Base-by-base conservation (phyloP, 768 basidiomycete species). In the Sporobolomyces pararoseus region DNA sequence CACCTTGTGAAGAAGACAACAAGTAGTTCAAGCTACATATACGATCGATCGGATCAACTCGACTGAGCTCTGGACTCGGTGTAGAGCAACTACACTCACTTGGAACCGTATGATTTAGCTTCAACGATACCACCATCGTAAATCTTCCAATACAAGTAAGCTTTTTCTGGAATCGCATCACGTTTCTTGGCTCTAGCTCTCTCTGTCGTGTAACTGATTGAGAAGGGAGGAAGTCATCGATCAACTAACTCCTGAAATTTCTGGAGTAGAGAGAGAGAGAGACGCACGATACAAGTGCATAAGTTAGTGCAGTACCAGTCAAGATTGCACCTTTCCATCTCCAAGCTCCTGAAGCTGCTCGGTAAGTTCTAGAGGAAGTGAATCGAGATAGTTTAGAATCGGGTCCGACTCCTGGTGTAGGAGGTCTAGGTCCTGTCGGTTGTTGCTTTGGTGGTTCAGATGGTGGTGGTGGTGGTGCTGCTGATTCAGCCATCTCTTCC, bases 81-180 rank as follows among this genome's bases (percentile, higher is more conserved):
- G n/a, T n/a, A n/a, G n/a, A n/a, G n/a, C n/a, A n/a, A n/a, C n/a
- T n/a, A n/a, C n/a, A n/a, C 63, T 37, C 32, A 73, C 66, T 42
- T 63, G 16, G 66, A 68, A 3, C 62, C 63, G 3, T 67, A 54
- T 3, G 70, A 71, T 51, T 74, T 75, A 1, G 76, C 74, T 57
- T 75, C 77, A 34, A 75, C 75, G 60, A 77, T 76, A 12, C 73
- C 69, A 13, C 76, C 77, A 35, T 75, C 73, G 62, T 77, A 75
- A 42, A 77, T 66, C 68, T 76, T 76, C 76, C 76, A 77, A 67
- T 75, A 73, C 44, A 77, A 67, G 37, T 66, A 68, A 17, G 71
- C 68, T 66, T 72, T 63, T 9, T 29, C 42, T 25, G 39, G 27
- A 25, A 61, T 49, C 29, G 27, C 13, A 34, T 61, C 59, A 7